Base-by-base conservation (phyloP, 441 rosid genomes). In the Arabidopsis lyrata region DNA sequence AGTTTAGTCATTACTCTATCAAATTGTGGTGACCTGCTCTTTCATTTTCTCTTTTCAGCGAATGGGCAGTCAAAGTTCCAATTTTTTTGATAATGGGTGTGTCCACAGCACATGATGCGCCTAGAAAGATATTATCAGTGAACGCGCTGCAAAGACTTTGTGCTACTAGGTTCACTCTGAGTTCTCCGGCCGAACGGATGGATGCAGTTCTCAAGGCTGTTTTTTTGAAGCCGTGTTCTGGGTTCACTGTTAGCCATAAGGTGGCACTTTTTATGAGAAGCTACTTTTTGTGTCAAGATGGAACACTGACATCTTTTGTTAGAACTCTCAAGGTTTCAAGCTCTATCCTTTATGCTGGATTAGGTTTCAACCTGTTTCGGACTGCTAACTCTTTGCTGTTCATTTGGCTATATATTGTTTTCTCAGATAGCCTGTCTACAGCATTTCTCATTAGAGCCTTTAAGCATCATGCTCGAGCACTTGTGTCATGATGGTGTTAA, bases 51-150 rank as follows among this genome's bases (percentile, higher is more conserved):
- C 68, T 4, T 70, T 52, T 49, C 85, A 95, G 99, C 72, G 98
- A 95, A 79, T 95, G 99, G 95, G 85, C 83, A 57, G 70, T 86
- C 63, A 95, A 87, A 85, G 81, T 95, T 82, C 99, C 99, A 14
- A 81, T 87, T 62, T 80, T 87, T 65, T 68, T 92, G 48, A 82
- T 95, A 63, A 84, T 91, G 88, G 98, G 99, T 42, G 92, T 90
- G 70, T 87, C 99, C 70, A 95, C 98, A 64, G 89, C 93, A 48
- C 85, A 84, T 74, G 97, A 91, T 81, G 85, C 90, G 35, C 86
- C 82, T 48, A 86, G 84, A 84, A 84, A 73, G 63, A 80, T 86
- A 68, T 89, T 95, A 68, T 80, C 87, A 61, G 85, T 86, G 69
- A 85, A 78, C 54, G 86, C 88, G 6, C 84, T 91, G 49, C 98